Percentiles rank a stretch among this genome's conserved stretches.
These are phyloP conservation scores for Haematococcus sp. DNA, from an alignment of 139 green algal species.

Conservation along the genomic window DNA sequence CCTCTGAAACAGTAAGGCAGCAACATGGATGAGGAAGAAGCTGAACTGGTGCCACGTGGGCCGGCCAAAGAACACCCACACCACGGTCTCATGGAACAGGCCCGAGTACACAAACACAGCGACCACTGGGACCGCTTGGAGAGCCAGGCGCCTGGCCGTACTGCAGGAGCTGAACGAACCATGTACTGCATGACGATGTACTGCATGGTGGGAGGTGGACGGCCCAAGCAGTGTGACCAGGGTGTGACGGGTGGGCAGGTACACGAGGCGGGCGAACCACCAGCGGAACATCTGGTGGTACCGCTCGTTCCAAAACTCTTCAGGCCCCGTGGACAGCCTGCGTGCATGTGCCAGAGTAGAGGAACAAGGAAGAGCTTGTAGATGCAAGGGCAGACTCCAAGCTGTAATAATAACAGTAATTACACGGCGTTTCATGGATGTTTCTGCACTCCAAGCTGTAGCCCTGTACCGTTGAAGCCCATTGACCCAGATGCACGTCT, in stretches of 20 bases:
- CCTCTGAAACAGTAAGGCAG: neutral
- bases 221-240: neutral
- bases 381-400: too few relatives aligned
- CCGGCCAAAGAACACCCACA: conserved; percentile 15
- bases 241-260: neutral
- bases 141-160: neutral
- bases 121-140: conserved; percentile 1
- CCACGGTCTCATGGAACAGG: conserved; percentile 7
- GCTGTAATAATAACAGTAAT: too few relatives aligned
- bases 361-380: too few relatives aligned
- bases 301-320: conserved; percentile 27
- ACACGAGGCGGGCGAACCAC: conserved; percentile 18
- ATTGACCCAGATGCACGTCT: too few relatives aligned
- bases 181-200: too few relatives aligned
- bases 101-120: conserved; percentile 25
- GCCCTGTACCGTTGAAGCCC: too few relatives aligned
- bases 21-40: conserved; percentile 18
- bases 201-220: too few relatives aligned
- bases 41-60: conserved; percentile 19
- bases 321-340: neutral
- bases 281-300: conserved; percentile 22
- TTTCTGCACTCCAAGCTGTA: too few relatives aligned
- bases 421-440: too few relatives aligned
- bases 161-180: too few relatives aligned
- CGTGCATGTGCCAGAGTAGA: too few relatives aligned